These are phyloP conservation scores for Lasiosphaeria hispida DNA, from an alignment of 495 filamentous ascomycete species.

Conservation along the genomic window DNA sequence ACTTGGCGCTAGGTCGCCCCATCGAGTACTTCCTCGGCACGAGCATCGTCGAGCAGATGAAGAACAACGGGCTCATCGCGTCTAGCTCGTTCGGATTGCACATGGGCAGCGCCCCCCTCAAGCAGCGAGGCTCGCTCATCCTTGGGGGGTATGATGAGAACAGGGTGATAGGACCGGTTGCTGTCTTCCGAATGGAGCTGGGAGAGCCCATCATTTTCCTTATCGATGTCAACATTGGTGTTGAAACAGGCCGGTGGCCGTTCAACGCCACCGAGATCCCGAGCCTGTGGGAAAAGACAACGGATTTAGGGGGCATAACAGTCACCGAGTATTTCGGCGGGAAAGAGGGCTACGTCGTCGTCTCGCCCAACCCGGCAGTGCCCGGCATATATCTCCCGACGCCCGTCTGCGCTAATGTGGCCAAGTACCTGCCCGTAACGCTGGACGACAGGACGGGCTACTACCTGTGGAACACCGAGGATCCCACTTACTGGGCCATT, in stretches of 20 bases:
- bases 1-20: constrained; percentile 7
- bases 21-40: not conserved
- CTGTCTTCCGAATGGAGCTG: constrained; percentile 14
- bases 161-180: constrained; percentile 19
- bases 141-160: constrained; percentile 50
- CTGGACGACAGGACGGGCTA: constrained; percentile 33
- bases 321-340: constrained; percentile 1
- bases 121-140: constrained; percentile 37
- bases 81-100: constrained; percentile 51
- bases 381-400: constrained; percentile 48
- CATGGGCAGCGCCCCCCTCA: constrained; percentile 42
- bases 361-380: constrained; percentile 32
- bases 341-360: constrained; percentile 9
- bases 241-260: constrained; percentile 35
- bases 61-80: constrained; percentile 23
- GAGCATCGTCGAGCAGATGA: constrained; percentile 17
- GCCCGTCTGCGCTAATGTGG: constrained; percentile 42
- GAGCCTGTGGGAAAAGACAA: constrained; percentile 25
- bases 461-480: constrained; percentile 44
- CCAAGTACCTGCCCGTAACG: constrained; percentile 42
- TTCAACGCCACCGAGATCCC: constrained; percentile 20
- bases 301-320: constrained; percentile 6
- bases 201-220: constrained; percentile 20
- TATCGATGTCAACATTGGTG: constrained; percentile 37
- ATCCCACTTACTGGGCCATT: constrained; percentile 33